These are phyloP conservation scores for Clavulina sp. DNA, from an alignment of 768 basidiomycete species.

Conservation along the genomic window DNA sequence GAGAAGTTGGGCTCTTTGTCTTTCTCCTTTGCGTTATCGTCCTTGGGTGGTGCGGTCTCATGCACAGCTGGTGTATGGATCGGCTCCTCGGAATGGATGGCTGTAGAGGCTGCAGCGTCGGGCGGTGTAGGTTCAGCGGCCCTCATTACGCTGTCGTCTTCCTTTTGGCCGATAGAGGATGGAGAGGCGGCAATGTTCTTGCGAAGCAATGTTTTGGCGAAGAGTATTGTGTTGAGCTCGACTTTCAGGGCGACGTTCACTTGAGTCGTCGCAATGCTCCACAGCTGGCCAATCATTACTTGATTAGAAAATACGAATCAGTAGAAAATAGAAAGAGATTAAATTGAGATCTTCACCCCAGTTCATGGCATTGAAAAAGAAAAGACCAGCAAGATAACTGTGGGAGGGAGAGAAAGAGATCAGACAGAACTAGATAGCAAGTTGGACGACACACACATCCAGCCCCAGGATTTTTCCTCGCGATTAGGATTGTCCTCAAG, in stretches of 20 bases:
- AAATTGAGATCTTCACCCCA: constrained; percentile 23
- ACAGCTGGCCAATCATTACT: constrained; percentile 46
- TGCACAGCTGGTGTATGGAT: not conserved
- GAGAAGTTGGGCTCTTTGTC: constrained; percentile 29
- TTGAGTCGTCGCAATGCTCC: constrained; percentile 32
- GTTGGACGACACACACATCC: not conserved
- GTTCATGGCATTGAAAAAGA: constrained; percentile 26
- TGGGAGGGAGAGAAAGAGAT: not conserved
- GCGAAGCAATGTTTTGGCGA: constrained; percentile 69
- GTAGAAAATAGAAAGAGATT: not conserved
- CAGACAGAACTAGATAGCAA: not conserved
- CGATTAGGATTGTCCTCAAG: constrained; percentile 22
- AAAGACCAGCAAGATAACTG: constrained; percentile 26
- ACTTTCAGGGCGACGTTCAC: constrained; percentile 53
- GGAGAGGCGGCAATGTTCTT: constrained; percentile 54
- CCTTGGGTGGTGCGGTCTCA: too few species aligned
- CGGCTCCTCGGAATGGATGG: not conserved
- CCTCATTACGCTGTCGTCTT: not conserved
- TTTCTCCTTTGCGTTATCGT: constrained; percentile 7
- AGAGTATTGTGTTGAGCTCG: constrained; percentile 67
- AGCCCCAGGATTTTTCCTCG: constrained; percentile 8
- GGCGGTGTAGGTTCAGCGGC: not conserved
- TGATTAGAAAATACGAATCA: constrained; percentile 7
- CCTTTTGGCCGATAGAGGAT: too few species aligned
- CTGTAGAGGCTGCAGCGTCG: not conserved